Base-by-base conservation (phyloP, 768 basidiomycete species). In the Jaapia argillacea region DNA sequence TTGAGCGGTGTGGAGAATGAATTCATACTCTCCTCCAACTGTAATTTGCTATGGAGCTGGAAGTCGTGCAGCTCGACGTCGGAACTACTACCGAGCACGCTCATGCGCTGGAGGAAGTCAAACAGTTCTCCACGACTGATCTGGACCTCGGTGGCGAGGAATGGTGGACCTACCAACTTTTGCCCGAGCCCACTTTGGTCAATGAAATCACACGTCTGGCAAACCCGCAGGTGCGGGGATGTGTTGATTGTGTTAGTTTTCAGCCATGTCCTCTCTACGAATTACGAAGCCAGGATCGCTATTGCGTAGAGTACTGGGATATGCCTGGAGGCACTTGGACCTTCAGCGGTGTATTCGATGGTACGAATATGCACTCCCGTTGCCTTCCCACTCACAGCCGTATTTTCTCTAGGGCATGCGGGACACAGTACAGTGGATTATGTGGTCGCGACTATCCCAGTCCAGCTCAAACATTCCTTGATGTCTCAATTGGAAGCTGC, bases 131-230 rank as follows among this genome's bases (percentile, higher is more conserved):
- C 13, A 62, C 59, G 16, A 77, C 75, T 4, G 73, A 77, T 55
- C 68, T 77, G 53, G 75, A 75, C 48, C 66, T 65, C 36, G 65
- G 70, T 5, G 75, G 72, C 24, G 62, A 58, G 42, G 67, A 68
- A 25, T 66, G 67, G 26, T 78, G 76, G 75, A 69, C 74, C 3
- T 81, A 77, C 52, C 68, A 68, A 44, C 62, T 69, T 18, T 66
- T 81, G 14, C 59, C 65, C 16, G 66, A 73, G 36, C 49, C 64
- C n/a, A 71, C 73, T 33, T 60, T 81, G 10, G 78, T 75, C 77
- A 56, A 68, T 10, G 70, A 71, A 47, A 60, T 82, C 28, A 58
- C 66, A 25, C 58, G 61, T 13, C 58, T 77, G 12, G 75, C 77
- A 1, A 71, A 72, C 46, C 76, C 76, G 0, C 73, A 75, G 40